Conservation (phyloP, 352 stramenopile genomes). For the Pythium utonaiense region DNA sequence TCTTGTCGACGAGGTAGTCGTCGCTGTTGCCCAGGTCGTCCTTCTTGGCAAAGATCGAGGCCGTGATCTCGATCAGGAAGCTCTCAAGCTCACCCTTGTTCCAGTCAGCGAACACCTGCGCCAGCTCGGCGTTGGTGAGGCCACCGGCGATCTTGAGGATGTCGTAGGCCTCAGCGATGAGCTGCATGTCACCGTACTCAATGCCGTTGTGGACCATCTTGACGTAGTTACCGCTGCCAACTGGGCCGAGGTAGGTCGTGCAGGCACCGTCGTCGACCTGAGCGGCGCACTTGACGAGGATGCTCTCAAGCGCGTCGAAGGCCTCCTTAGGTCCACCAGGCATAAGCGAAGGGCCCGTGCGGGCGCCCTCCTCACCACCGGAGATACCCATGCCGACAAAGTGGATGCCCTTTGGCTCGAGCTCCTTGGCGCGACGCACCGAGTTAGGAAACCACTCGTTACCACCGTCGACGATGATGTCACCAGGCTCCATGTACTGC, state of each 20-base stretch:
- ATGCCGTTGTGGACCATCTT: slow-evolving; percentile 99
- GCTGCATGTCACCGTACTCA: slow-evolving; percentile 99
- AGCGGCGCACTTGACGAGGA: slow-evolving; percentile 96
- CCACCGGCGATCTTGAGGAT: slow-evolving; percentile 93
- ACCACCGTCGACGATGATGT: slow-evolving; percentile 98
- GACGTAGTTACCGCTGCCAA: slow-evolving; percentile 98
- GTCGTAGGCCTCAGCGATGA: slow-evolving; percentile 98
- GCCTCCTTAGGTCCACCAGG: slow-evolving; percentile 94
- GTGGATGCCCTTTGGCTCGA: slow-evolving; percentile 94
- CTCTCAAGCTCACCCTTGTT: slow-evolving; percentile 96
- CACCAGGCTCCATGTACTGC: slow-evolving; percentile 89
- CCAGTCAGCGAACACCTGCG: slow-evolving; percentile 95
- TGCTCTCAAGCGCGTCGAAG: slow-evolving; percentile 96
- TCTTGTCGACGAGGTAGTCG: slow-evolving; percentile 92
- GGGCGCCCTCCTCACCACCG: slow-evolving; percentile 97
- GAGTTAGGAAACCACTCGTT: slow-evolving; percentile 99
- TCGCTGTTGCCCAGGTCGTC: slow-evolving; percentile 89
- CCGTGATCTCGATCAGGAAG: slow-evolving; percentile 99
- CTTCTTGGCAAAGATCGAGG: slow-evolving; percentile 96
- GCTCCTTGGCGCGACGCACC: slow-evolving; percentile 90
- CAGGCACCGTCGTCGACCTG: slow-evolving; percentile 94
- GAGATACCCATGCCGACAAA: slow-evolving; percentile 99
- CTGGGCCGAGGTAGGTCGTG: slow-evolving; percentile 95
- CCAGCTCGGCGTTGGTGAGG: slow-evolving; percentile 90
- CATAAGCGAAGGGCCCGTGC: slow-evolving; percentile 98